Conservation (phyloP, 345 rosid genomes). For the Toxicodendron radicans region DNA sequence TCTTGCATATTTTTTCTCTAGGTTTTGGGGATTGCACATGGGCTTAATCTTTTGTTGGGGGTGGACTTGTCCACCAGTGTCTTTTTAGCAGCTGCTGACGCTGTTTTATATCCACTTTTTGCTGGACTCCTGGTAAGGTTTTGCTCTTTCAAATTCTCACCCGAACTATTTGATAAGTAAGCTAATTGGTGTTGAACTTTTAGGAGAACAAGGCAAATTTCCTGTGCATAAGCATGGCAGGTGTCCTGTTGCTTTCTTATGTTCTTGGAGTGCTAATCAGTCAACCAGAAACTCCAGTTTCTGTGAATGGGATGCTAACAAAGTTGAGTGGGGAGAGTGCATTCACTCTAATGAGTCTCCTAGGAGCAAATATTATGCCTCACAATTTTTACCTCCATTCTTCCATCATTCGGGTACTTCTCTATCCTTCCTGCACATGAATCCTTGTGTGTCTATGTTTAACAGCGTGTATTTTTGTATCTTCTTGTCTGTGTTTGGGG, state of each 20-base stretch:
- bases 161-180: slow-evolving; percentile 12
- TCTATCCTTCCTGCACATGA: slow-evolving; percentile 10
- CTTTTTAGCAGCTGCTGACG: slow-evolving; percentile 86
- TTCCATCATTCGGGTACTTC: slow-evolving; percentile 68
- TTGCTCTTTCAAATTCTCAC: not conserved
- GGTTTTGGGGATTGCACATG: slow-evolving; percentile 95
- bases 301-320: slow-evolving; percentile 52
- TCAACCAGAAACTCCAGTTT: slow-evolving; percentile 75
- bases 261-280: slow-evolving; percentile 67
- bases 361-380: slow-evolving; percentile 96
- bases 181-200: slow-evolving; percentile 25
- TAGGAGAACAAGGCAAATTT: slow-evolving; percentile 73
- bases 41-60: slow-evolving; percentile 83
- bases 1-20: slow-evolving; percentile 33
- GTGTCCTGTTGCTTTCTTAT: slow-evolving; percentile 58
- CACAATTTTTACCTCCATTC: slow-evolving; percentile 98
- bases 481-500: not conserved
- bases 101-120: slow-evolving; percentile 76
- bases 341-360: slow-evolving; percentile 88
- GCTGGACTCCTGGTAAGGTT: slow-evolving; percentile 65
- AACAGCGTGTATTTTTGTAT: not conserved
- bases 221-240: slow-evolving; percentile 53
- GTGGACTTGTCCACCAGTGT: slow-evolving; percentile 79
- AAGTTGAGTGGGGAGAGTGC: slow-evolving; percentile 74
- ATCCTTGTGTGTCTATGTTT: slow-evolving; percentile 1